Evolutionary conservation across 768 basidiomycete species (phyloP).

Genomic region (Xerocomellus chrysenteron): DNA sequence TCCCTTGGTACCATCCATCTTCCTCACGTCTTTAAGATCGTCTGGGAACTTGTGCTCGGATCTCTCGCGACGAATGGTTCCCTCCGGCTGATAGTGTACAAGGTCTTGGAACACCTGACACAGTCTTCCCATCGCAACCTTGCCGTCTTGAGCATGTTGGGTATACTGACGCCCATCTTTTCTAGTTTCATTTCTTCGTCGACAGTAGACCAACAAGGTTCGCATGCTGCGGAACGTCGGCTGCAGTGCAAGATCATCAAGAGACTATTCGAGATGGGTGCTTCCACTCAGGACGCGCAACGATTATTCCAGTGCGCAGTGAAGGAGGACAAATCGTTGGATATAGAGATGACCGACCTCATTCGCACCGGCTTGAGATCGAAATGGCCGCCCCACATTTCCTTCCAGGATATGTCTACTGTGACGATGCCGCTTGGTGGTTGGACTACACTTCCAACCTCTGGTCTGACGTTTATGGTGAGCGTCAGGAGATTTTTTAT

Average conservation of each 20-base stretch:
- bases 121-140: conserved; percentile 67
- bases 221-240: conserved; percentile 43
- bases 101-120: conserved; percentile 62
- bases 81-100: conserved; percentile 55
- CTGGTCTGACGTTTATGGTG: conserved; percentile 77
- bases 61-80: conserved; percentile 34
- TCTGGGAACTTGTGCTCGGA: conserved; percentile 51
- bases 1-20: conserved; percentile 52
- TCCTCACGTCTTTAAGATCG: conserved; percentile 58
- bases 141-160: conserved; percentile 59
- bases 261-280: conserved; percentile 74
- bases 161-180: conserved; percentile 52
- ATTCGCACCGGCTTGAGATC: conserved; percentile 70
- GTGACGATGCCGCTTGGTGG: conserved; percentile 49
- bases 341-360: conserved; percentile 66
- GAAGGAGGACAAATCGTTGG: conserved; percentile 48
- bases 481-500: neutral
- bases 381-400: conserved; percentile 79
- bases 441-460: conserved; percentile 51
- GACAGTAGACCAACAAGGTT: conserved; percentile 14
- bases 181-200: conserved; percentile 27
- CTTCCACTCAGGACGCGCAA: conserved; percentile 62
- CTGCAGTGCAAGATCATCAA: conserved; percentile 61
- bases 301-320: conserved; percentile 60
- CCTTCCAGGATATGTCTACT: conserved; percentile 55